A percentile compares a stretch with the other conserved stretches of the same genome.
phyloP scores from a whole-genome alignment of 1,284 basidiomycete genomes.

The Fomitopsis palustris region DNA sequence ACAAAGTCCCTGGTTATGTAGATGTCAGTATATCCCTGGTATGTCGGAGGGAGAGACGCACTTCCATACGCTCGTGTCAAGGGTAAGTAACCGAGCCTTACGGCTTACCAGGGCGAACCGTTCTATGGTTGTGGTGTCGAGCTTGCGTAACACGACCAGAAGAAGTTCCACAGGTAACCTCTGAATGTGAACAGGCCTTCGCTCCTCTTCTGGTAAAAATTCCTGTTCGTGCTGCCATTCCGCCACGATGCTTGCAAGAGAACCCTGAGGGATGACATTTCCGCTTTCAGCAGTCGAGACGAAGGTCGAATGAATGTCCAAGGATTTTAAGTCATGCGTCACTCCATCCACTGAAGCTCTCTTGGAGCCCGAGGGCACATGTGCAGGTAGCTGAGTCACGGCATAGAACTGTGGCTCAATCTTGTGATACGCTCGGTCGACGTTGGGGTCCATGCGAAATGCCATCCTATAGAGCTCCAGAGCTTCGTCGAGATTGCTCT shows the following conservation, averaged over 20 bases:
- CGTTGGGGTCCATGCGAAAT: conserved; percentile 69
- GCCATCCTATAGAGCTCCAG: conserved; percentile 73
- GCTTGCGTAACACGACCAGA: conserved; percentile 56
- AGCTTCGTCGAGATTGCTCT: conserved; percentile 72
- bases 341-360: conserved; percentile 9
- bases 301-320: conserved; percentile 9
- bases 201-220: conserved; percentile 71
- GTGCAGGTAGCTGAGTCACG: not conserved
- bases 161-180: conserved; percentile 75
- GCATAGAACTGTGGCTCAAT: conserved; percentile 41
- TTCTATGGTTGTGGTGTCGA: conserved; percentile 70
- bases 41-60: conserved; percentile 30
- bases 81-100: conserved; percentile 67
- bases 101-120: conserved; percentile 70
- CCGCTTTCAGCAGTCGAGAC: conserved; percentile 10
- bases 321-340: conserved; percentile 8
- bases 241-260: conserved; percentile 45
- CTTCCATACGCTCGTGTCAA: conserved; percentile 77
- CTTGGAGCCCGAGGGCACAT: not conserved
- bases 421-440: conserved; percentile 59
- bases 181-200: conserved; percentile 50
- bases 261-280: conserved; percentile 30
- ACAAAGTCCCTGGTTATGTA: conserved; percentile 46
- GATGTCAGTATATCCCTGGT: conserved; percentile 10
- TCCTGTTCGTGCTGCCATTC: conserved; percentile 46